Base-by-base conservation (phyloP, 169 alveolate species). In the Eimeria sp. region DNA sequence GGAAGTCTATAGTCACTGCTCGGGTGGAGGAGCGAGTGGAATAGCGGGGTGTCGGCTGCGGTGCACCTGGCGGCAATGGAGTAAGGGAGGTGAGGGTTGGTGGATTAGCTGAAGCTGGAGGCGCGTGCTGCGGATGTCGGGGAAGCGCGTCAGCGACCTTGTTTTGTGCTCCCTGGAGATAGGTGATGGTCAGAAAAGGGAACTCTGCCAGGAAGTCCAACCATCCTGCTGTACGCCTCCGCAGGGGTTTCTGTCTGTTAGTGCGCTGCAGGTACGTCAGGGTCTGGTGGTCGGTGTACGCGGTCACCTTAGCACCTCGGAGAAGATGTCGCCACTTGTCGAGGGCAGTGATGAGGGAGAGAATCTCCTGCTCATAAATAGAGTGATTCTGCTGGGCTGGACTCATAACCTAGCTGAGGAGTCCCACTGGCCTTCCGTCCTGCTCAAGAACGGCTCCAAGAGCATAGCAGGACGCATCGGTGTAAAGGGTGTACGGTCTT, bases 191-290 rank as follows among this genome's bases (percentile, higher is more conserved):
- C 11, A 66, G 37, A 27, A 6, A 4, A 6, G 6, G 77, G 77
- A 66, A 30, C 37, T 66, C 37, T 6, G 37, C 77, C 77, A 66
- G 23, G 37, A 66, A 66, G 14, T 66, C 77, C 82, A 8, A 25
- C 49, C n/a, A n/a, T n/a, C n/a, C n/a, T n/a, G n/a, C n/a, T n/a
- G n/a, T n/a, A n/a, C n/a, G n/a, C n/a, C n/a, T n/a, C n/a, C n/a
- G n/a, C n/a, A n/a, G n/a, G n/a, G n/a, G n/a, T n/a, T n/a, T n/a
- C n/a, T n/a, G n/a, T n/a, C n/a, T n/a, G n/a, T n/a, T n/a, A n/a
- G n/a, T n/a, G n/a, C n/a, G n/a, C n/a, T n/a, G n/a, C n/a, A 71
- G 82, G 82, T 71, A 71, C 54, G 82, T 71, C 82, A 71, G 23
- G 10, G 82, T 43, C 46, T 66, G 77, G 23, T 66, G 77, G 14